Base-by-base conservation (phyloP, 139 green algal species). In the Chara braunii region DNA sequence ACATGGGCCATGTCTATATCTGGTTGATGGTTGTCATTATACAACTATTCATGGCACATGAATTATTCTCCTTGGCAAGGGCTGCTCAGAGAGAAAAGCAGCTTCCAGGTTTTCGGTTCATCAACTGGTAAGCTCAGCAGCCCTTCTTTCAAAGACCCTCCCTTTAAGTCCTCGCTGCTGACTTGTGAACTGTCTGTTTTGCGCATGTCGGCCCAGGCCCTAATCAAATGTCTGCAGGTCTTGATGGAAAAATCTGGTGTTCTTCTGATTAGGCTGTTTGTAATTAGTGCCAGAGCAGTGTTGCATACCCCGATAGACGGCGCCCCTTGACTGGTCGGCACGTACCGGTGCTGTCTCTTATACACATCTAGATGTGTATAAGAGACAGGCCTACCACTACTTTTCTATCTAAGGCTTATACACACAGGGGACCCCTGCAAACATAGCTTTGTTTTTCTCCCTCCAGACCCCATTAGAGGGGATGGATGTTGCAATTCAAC, bases 21-120 rank as follows among this genome's bases (percentile, higher is more conserved):
- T 55, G 26, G 45, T 37, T 12, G 24, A 31, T 78, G 18, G 42
- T 77, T 50, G 45, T 77, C n/a, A n/a, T 12, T 23, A 43, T 75
- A 1, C 66, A 75, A 43, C 14, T 74, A 11, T 8, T 56, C 9
- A 83, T 83, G 74, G 56, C 54, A 28, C 28, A 73, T 12, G 78
- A 84, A 63, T 51, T 84, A 40, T 84, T 83, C 40, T 24, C 22
- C 7, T 43, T 84, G 5, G 74, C 75, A 0, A 33, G 23, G 2
- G 30, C 34, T 14, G 55, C 34, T 35, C 24, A 61, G 37, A 26
- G 70, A 35, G 23, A 68, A 34, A 42, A 61, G 28, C 11, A 66
- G 1, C 52, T 78, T 31, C 70, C 60, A 6, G 43, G 68, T n/a
- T 79, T 70, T 36, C 44, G 69, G 1, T 18, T 74, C 1, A 60